phyloP scores from a whole-genome alignment of 2,329 filamentous ascomycete species.

The Neurospora sp. region DNA sequence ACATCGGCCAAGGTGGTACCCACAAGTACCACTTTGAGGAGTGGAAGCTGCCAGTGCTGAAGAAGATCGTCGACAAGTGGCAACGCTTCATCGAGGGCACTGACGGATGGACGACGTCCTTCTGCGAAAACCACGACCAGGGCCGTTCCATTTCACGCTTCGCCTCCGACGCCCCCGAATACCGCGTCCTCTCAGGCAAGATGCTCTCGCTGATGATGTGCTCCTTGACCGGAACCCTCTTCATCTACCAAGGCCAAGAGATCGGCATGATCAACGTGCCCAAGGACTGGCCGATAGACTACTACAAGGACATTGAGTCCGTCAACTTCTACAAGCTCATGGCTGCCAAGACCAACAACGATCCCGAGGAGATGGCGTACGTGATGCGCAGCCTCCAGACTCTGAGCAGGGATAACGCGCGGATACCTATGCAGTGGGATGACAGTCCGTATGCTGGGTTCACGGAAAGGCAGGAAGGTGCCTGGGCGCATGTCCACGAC shows the following conservation, averaged over 20 bases:
- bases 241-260: constrained; percentile 53
- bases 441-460: constrained; percentile 48
- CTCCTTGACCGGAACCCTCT: constrained; percentile 42
- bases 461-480: constrained; percentile 33
- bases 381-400: constrained; percentile 44
- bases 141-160: constrained; percentile 45
- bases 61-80: constrained; percentile 36
- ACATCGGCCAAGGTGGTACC: constrained; percentile 44
- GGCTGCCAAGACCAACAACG: constrained; percentile 15
- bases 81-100: constrained; percentile 42
- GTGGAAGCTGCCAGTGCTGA: constrained; percentile 39
- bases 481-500: constrained; percentile 56
- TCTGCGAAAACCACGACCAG: constrained; percentile 55
- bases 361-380: constrained; percentile 31
- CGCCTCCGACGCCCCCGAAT: constrained; percentile 32
- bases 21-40: constrained; percentile 43
- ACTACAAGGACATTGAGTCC: constrained; percentile 40
- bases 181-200: constrained; percentile 37
- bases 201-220: constrained; percentile 42
- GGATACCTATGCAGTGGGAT: constrained; percentile 62
- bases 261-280: constrained; percentile 50
- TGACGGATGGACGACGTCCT: constrained; percentile 50
- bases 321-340: constrained; percentile 34
- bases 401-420: constrained; percentile 55
- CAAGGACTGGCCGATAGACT: constrained; percentile 34